Evolutionary conservation across 2,329 filamentous ascomycete genomes (phyloP).

Genomic region (Trichoderma atroviride): DNA sequence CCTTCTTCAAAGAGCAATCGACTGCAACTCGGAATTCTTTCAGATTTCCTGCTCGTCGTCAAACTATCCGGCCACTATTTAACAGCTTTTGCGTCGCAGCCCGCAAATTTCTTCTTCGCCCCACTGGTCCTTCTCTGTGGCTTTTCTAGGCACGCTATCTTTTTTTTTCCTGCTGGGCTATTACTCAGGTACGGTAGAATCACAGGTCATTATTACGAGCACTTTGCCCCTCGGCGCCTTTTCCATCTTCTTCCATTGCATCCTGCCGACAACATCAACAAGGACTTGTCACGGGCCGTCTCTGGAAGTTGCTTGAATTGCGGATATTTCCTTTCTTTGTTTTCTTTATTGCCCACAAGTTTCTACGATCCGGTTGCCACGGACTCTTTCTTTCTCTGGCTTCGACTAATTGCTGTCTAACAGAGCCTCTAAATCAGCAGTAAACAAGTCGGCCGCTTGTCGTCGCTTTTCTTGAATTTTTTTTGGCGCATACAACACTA

Average conservation of each 20-base stretch:
- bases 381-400: background rate
- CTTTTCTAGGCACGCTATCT: slow-evolving; percentile 22
- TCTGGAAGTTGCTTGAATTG: background rate
- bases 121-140: slow-evolving; percentile 18
- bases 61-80: background rate
- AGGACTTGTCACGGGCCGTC: background rate
- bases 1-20: slow-evolving; percentile 2
- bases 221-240: slow-evolving; percentile 18
- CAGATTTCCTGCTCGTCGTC: background rate
- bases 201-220: slow-evolving; percentile 6
- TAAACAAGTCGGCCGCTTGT: background rate
- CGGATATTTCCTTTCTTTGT: background rate
- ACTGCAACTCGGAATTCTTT: background rate
- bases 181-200: slow-evolving; percentile 16
- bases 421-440: slow-evolving; percentile 19
- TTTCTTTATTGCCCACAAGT: slow-evolving; percentile 10
- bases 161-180: slow-evolving; percentile 21
- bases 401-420: slow-evolving; percentile 24
- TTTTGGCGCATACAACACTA: background rate
- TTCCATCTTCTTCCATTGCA: slow-evolving; percentile 9
- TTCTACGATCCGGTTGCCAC: slow-evolving; percentile 13
- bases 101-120: slow-evolving; percentile 21
- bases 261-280: background rate
- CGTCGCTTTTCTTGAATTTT: background rate
- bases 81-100: background rate